Conservation (phyloP, 2,329 filamentous ascomycete genomes). For the Paraphaeosphaeria minitans region DNA sequence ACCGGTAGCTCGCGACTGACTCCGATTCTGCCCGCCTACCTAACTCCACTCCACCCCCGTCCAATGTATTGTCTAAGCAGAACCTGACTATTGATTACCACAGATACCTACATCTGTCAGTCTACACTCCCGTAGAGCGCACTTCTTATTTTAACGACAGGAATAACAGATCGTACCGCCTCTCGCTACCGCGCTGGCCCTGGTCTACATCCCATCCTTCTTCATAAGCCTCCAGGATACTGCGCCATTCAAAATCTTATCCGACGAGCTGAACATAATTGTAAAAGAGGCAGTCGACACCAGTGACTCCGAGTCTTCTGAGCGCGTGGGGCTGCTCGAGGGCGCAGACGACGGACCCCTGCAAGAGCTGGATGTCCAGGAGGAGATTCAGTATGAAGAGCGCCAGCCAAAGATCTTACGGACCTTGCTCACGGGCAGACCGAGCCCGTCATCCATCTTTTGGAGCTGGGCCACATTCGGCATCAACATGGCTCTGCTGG, state of each 20-base stretch:
- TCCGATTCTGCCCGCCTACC: slow-evolving; percentile 6
- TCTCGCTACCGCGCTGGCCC: slow-evolving; percentile 65
- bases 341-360: slow-evolving; percentile 42
- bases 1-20: slow-evolving; percentile 8
- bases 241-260: slow-evolving; percentile 62
- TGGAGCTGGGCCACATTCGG: slow-evolving; percentile 71
- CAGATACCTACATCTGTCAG: slow-evolving; percentile 43
- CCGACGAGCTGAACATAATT: slow-evolving; percentile 62
- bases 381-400: slow-evolving; percentile 65
- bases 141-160: slow-evolving; percentile 15
- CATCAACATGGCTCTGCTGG: slow-evolving; percentile 72
- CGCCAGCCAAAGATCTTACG: slow-evolving; percentile 62
- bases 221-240: slow-evolving; percentile 63
- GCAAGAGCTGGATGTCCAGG: slow-evolving; percentile 62
- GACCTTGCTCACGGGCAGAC: slow-evolving; percentile 76
- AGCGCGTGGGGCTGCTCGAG: slow-evolving; percentile 48
- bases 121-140: slow-evolving; percentile 9
- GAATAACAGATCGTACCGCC: slow-evolving; percentile 46
- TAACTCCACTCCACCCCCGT: slow-evolving; percentile 13
- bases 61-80: slow-evolving; percentile 9
- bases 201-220: slow-evolving; percentile 69
- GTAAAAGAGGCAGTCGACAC: slow-evolving; percentile 47
- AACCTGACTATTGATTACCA: slow-evolving; percentile 19
- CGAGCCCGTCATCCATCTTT: slow-evolving; percentile 70
- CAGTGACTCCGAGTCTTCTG: slow-evolving; percentile 34